A percentile compares a stretch with the other conserved stretches of the same genome.
phyloP scores from a whole-genome alignment of 345 rosid genomes.

The Rhizophora apiculata region DNA sequence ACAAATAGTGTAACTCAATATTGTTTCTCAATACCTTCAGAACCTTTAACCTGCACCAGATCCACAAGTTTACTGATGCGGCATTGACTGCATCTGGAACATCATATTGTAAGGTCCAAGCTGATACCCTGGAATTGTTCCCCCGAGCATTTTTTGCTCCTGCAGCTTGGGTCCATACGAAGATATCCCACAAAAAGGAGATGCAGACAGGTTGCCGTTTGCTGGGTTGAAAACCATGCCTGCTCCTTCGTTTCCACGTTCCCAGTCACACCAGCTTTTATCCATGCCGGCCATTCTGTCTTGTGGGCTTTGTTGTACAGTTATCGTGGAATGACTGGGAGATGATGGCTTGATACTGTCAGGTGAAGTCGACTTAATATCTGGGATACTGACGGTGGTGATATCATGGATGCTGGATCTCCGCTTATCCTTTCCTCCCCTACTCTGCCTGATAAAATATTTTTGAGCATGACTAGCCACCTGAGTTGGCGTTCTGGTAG shows the following conservation, averaged over 20 bases:
- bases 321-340: constrained; percentile 42
- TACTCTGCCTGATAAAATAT: constrained; percentile 9
- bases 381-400: constrained; percentile 12
- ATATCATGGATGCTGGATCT: constrained; percentile 19
- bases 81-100: constrained; percentile 47
- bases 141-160: constrained; percentile 58
- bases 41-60: constrained; percentile 2
- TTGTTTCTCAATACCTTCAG: constrained; percentile 21
- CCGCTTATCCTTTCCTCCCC: constrained; percentile 18
- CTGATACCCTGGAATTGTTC: constrained; percentile 45
- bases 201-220: constrained; percentile 31
- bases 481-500: constrained; percentile 8
- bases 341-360: constrained; percentile 23
- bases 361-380: constrained; percentile 3
- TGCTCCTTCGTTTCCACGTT: constrained; percentile 31
- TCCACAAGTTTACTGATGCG: constrained; percentile 29
- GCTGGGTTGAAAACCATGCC: constrained; percentile 37
- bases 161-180: constrained; percentile 54
- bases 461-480: constrained; percentile 12
- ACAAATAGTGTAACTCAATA: constrained; percentile 8
- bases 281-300: constrained; percentile 18
- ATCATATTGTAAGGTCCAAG: constrained; percentile 41
- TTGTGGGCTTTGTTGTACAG: constrained; percentile 31
- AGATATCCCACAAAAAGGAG: constrained; percentile 53
- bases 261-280: constrained; percentile 36